phyloP scores from a whole-genome alignment of 1,139 yeast species.

The Kodamaea arcana region DNA sequence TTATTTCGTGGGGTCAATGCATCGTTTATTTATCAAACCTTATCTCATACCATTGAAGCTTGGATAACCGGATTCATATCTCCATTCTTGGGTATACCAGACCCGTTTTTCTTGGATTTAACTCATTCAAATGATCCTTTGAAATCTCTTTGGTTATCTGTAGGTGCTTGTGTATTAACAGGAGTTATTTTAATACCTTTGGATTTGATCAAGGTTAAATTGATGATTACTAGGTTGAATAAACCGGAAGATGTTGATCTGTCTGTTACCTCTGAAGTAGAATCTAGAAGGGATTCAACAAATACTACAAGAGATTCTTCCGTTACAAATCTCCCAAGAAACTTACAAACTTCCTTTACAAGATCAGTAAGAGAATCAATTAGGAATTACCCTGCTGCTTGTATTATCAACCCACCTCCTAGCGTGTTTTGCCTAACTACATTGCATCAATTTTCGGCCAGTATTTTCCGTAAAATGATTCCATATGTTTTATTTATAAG shows the following conservation, averaged over 20 bases:
- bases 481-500: conserved; percentile 66
- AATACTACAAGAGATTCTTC: too few species aligned
- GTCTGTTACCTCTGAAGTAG: neutral
- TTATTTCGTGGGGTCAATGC: conserved; percentile 86
- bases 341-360: conserved; percentile 17
- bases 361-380: conserved; percentile 39
- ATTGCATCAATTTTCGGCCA: conserved; percentile 58
- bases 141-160: conserved; percentile 60
- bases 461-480: conserved; percentile 63
- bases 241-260: conserved; percentile 5
- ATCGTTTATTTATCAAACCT: conserved; percentile 70
- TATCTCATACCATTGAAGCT: conserved; percentile 76
- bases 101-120: conserved; percentile 81
- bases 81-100: conserved; percentile 81
- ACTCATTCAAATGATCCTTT: conserved; percentile 78
- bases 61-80: conserved; percentile 89
- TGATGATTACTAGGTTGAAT: conserved; percentile 59
- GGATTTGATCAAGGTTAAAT: conserved; percentile 72
- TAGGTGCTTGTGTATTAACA: conserved; percentile 69
- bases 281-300: too few species aligned
- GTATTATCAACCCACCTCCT: conserved; percentile 55
- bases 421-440: conserved; percentile 49
- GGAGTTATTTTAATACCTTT: conserved; percentile 78
- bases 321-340: too few species aligned
- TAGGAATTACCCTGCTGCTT: conserved; percentile 33